Conservation (phyloP, 1,284 basidiomycete species). For the Moniliophthora roreri region DNA sequence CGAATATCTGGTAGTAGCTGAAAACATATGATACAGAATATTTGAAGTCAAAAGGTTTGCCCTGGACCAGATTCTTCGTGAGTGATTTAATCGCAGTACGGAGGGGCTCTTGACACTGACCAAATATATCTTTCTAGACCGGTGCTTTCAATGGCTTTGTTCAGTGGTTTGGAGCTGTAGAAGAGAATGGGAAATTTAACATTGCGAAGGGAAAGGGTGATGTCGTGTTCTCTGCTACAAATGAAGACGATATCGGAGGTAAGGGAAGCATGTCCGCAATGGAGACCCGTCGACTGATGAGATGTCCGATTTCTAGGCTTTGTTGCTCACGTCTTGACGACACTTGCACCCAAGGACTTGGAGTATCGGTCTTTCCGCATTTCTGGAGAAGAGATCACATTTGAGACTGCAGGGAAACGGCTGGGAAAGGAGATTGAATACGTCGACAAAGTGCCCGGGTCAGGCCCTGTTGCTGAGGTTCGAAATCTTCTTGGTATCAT, state of each 20-base stretch:
- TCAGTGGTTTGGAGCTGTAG: background rate
- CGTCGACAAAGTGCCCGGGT: slow-evolving; percentile 15
- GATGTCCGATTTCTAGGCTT: slow-evolving; percentile 18
- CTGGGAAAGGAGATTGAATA: slow-evolving; percentile 18
- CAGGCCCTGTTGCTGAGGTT: background rate
- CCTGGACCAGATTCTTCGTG: slow-evolving; percentile 4
- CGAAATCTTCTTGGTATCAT: background rate
- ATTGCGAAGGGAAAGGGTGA: too few species aligned
- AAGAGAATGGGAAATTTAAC: too few species aligned
- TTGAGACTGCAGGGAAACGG: slow-evolving; percentile 18
- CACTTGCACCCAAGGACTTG: slow-evolving; percentile 22
- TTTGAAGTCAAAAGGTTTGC: slow-evolving; percentile 1
- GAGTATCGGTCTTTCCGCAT: slow-evolving; percentile 25
- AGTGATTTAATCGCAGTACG: background rate
- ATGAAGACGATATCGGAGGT: too few species aligned
- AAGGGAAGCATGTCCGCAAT: too few species aligned
- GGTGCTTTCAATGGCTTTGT: background rate
- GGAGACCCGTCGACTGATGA: too few species aligned
- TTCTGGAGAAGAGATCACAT: slow-evolving; percentile 24
- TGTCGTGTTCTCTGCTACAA: too few species aligned
- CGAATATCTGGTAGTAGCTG: background rate
- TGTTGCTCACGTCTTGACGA: slow-evolving; percentile 27
- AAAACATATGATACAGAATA: background rate
- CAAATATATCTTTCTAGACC: background rate
- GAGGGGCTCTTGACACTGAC: too few species aligned